Evolutionary conservation across 1,284 basidiomycete species (phyloP), one percentile per base, ranked within the genome.

Genomic region (Porphyrellus sp.): DNA sequence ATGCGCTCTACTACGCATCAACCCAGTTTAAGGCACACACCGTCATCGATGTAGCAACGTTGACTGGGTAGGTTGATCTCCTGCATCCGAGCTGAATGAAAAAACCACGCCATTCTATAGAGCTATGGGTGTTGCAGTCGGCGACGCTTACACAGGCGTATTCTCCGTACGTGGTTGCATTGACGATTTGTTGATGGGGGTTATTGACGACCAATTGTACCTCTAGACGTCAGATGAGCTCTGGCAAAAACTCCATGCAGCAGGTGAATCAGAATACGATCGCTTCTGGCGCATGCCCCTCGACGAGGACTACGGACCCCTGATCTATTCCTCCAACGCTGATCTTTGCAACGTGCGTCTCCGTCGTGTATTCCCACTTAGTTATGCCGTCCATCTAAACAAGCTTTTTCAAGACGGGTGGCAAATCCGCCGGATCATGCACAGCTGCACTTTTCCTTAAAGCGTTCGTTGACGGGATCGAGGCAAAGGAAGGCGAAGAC

Each of bases 381-480:
- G 25, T 35, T 41, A 38, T 21, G 25, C 35, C 30, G 43, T 44
- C 20, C 23, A 46, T 27, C 30, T 53, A 44, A n/a, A 53, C 15
- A 46, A n/a, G 4, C 41, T 51, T 28, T 56, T 37, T 40, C 13
- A 39, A 60, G 57, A 81, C 75, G 15, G 90, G 91, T 46, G 91
- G 91, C 21, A 76, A 74, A 39, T 75, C 82, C n/a, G 92, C 75
- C 13, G 92, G 91, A 25, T 77, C 82, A 46, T 85, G 82, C 69
- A 93, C 91, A 1, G 93, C 92, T 3, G 92, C 93, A 5, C 76
- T 94, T 38, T 95, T 96, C 83, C 76, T 96, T 55, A 91, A 91
- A 70, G 75, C 82, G 1, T 90, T 90, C 59, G 86, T 86, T 2
- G 77, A 85, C n/a, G 87, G 91, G 13, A 83, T 89, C 51, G 82